A percentile compares a stretch with the other conserved stretches of the same genome.
Conservation (phyloP, 768 basidiomycete species). For the Royoungia palumana region DNA sequence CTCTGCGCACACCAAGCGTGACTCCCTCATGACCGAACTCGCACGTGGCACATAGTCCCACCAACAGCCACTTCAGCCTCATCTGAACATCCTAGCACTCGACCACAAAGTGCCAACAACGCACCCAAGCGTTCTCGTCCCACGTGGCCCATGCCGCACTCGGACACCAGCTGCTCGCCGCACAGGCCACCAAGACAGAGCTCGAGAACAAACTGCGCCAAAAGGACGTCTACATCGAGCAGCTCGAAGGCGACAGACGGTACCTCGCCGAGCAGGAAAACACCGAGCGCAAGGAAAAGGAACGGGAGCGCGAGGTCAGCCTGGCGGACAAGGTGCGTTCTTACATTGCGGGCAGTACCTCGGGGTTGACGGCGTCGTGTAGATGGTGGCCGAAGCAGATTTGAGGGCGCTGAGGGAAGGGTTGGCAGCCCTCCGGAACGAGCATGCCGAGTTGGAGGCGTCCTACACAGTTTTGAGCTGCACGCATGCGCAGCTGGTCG, state of each 20-base stretch:
- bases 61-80: not conserved
- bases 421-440: conserved; percentile 50
- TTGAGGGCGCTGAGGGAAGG: conserved; percentile 49
- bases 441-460: conserved; percentile 61
- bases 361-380: not conserved
- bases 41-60: conserved; percentile 49
- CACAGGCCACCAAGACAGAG: conserved; percentile 59
- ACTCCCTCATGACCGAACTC: conserved; percentile 64
- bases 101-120: conserved; percentile 64
- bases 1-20: conserved; percentile 44
- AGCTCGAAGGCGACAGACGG: conserved; percentile 66
- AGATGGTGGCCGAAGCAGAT: conserved; percentile 52
- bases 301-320: conserved; percentile 47
- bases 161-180: conserved; percentile 63
- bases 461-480: conserved; percentile 47
- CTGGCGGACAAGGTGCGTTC: conserved; percentile 63
- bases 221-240: conserved; percentile 57
- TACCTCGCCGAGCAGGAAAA: conserved; percentile 67
- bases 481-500: conserved; percentile 45
- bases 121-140: conserved; percentile 57
- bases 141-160: conserved; percentile 59
- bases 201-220: conserved; percentile 68
- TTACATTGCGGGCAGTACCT: not conserved
- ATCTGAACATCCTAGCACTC: conserved; percentile 45
- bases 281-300: conserved; percentile 66